Conservation (phyloP, 352 stramenopile species). For the Globisporangium iwayamae region DNA sequence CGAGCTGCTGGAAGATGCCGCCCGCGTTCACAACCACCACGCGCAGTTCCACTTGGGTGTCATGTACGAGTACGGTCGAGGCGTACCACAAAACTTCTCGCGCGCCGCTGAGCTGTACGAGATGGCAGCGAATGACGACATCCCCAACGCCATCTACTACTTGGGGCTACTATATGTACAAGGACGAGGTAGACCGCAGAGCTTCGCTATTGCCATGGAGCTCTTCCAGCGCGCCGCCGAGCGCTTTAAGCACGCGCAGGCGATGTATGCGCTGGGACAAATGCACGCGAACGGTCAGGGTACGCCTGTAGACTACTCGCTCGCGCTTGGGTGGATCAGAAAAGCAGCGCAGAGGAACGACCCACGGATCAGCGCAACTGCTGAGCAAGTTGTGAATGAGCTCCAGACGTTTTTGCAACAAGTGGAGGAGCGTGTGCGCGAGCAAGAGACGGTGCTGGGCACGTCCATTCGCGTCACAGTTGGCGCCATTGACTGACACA, state of each 20-base stretch:
- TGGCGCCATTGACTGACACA: slow-evolving; percentile 27
- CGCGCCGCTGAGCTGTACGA: slow-evolving; percentile 35
- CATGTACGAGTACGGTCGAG: slow-evolving; percentile 51
- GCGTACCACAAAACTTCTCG: slow-evolving; percentile 29
- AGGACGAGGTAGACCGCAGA: slow-evolving; percentile 42
- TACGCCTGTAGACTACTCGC: slow-evolving; percentile 29
- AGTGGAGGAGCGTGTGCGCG: slow-evolving; percentile 38
- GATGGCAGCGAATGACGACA: slow-evolving; percentile 18
- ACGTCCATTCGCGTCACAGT: slow-evolving; percentile 44
- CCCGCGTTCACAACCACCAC: slow-evolving; percentile 16
- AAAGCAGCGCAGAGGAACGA: slow-evolving; percentile 28
- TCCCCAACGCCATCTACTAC: slow-evolving; percentile 55
- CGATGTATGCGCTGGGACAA: slow-evolving; percentile 53
- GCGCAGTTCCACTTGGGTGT: slow-evolving; percentile 43
- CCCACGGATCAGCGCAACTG: slow-evolving; percentile 23
- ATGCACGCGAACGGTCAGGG: slow-evolving; percentile 39
- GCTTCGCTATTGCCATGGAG: slow-evolving; percentile 24
- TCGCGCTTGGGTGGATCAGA: slow-evolving; percentile 48
- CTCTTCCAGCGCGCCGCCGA: slow-evolving; percentile 42
- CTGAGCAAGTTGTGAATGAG: slow-evolving; percentile 25
- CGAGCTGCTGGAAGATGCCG: slow-evolving; percentile 31
- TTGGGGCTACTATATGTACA: slow-evolving; percentile 42
- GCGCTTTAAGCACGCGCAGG: slow-evolving; percentile 27
- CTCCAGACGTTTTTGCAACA: slow-evolving; percentile 35
- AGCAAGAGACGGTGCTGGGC: slow-evolving; percentile 38